Conservation (phyloP, 352 stramenopile species). For the Phytophthora pisi region DNA sequence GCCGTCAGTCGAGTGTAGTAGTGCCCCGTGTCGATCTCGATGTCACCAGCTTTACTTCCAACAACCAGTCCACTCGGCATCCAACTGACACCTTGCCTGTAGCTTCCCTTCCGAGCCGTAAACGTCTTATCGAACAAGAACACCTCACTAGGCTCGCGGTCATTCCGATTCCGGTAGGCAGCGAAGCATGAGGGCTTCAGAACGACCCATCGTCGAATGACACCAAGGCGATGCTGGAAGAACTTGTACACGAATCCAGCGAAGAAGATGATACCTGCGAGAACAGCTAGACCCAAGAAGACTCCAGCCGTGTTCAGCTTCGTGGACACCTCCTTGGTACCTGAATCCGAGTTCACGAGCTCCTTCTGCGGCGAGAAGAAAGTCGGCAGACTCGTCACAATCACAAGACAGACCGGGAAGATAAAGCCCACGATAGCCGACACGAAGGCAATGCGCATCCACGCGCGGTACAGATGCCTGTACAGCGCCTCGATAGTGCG, state of each 20-base stretch:
- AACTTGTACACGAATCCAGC: constrained; percentile 89
- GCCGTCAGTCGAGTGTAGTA: constrained; percentile 85
- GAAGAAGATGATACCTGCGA: constrained; percentile 66
- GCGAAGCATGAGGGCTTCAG: constrained; percentile 89
- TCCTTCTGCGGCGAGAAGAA: constrained; percentile 74
- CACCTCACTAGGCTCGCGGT: constrained; percentile 83
- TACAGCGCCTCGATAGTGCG: constrained; percentile 84
- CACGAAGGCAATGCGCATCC: constrained; percentile 87
- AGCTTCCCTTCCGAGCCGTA: constrained; percentile 75
- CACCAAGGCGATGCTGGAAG: constrained; percentile 85
- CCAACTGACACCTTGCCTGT: constrained; percentile 85
- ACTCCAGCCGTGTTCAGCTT: constrained; percentile 57
- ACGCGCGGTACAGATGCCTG: constrained; percentile 84
- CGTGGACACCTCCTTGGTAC: constrained; percentile 49
- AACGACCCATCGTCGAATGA: constrained; percentile 87
- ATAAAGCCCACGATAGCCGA: constrained; percentile 85
- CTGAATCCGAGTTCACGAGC: constrained; percentile 45
- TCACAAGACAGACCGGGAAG: constrained; percentile 72
- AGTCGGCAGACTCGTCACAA: constrained; percentile 70
- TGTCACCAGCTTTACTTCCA: constrained; percentile 78
- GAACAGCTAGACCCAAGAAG: constrained; percentile 58
- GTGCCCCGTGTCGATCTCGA: constrained; percentile 86
- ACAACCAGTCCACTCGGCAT: constrained; percentile 88
- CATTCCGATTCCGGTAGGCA: constrained; percentile 72
- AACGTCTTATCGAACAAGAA: constrained; percentile 90